Evolutionary conservation across 768 basidiomycete species (phyloP), one percentile per base, ranked within the genome.

Genomic region (Gloeopeniophorella convolvens): DNA sequence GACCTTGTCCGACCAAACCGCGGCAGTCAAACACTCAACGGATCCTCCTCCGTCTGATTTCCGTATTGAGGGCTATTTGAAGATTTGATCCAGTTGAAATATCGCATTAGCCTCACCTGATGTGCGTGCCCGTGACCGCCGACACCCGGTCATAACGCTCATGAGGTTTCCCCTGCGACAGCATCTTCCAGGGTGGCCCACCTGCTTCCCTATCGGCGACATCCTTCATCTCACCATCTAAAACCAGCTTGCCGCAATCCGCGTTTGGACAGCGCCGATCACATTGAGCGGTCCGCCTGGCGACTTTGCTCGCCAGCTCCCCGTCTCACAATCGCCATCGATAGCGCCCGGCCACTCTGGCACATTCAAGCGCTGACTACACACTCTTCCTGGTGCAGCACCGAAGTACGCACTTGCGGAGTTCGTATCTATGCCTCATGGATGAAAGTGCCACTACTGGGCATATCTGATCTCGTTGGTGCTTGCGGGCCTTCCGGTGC

Each of bases 81-180:
- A 27, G 42, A 44, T 35, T 34, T 42, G 32, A 46, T 30, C 44
- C 28, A n/a, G 31, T 21, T 7, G 34, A 45, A 30, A 41, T 42
- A 23, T 41, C 7, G 24, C 15, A 7, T n/a, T 41, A 18, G 51
- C 51, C 51, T 53, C 51, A 16, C 51, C 45, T 53, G 51, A 53
- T 53, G 40, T 26, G 51, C 51, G 34, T 53, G 51, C 41, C 41
- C 41, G 34, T 42, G 45, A 20, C 34, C 27, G 39, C 34, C 10
- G 7, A 27, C 18, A 12, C 44, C 51, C 51, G 41, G 51, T 27
- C 51, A 48, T 37, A 34, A 40, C 39, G 41, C 18, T 42, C 28
- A 27, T 42, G 26, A n/a, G 23, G n/a, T 27, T 23, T 31, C 48
- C 35, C 34, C 39, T 42, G 26, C 28, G 18, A 20, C 20, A 11